A percentile compares a stretch with the other conserved stretches of the same genome.
phyloP scores from a whole-genome alignment of 2,329 filamentous ascomycete genomes.

The Diaporthe citrichinensis region DNA sequence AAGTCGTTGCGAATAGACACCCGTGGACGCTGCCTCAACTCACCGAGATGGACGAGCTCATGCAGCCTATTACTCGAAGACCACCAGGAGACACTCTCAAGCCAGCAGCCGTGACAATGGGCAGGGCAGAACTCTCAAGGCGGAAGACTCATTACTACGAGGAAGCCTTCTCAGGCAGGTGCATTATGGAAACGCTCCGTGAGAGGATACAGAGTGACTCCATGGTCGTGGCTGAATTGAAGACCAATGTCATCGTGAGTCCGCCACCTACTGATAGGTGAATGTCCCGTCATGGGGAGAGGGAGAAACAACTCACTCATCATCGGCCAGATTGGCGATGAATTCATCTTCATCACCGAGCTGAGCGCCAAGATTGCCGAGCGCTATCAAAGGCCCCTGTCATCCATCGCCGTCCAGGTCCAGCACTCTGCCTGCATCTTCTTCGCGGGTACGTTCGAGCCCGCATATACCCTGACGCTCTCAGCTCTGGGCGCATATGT shows the following conservation, averaged over 20 bases:
- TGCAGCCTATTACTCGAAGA: slow-evolving; percentile 56
- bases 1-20: slow-evolving; percentile 45
- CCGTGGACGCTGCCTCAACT: slow-evolving; percentile 49
- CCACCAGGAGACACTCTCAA: slow-evolving; percentile 55
- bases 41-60: slow-evolving; percentile 54
- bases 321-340: slow-evolving; percentile 78
- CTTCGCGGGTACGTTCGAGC: slow-evolving; percentile 81
- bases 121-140: slow-evolving; percentile 52
- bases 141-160: slow-evolving; percentile 63
- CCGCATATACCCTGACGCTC: slow-evolving; percentile 84
- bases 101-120: slow-evolving; percentile 49
- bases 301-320: not conserved
- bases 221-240: slow-evolving; percentile 74
- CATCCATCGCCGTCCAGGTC: slow-evolving; percentile 82
- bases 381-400: slow-evolving; percentile 81
- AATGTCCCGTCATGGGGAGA: not conserved
- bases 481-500: slow-evolving; percentile 78
- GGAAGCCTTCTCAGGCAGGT: slow-evolving; percentile 54
- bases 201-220: slow-evolving; percentile 68
- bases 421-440: slow-evolving; percentile 82
- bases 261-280: too few species aligned
- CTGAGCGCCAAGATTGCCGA: slow-evolving; percentile 80
- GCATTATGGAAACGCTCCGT: slow-evolving; percentile 53
- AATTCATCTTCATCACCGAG: slow-evolving; percentile 80
- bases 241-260: slow-evolving; percentile 74